Evolutionary conservation across 1,284 basidiomycete genomes (phyloP).

Genomic region (Ustilago loliicola): DNA sequence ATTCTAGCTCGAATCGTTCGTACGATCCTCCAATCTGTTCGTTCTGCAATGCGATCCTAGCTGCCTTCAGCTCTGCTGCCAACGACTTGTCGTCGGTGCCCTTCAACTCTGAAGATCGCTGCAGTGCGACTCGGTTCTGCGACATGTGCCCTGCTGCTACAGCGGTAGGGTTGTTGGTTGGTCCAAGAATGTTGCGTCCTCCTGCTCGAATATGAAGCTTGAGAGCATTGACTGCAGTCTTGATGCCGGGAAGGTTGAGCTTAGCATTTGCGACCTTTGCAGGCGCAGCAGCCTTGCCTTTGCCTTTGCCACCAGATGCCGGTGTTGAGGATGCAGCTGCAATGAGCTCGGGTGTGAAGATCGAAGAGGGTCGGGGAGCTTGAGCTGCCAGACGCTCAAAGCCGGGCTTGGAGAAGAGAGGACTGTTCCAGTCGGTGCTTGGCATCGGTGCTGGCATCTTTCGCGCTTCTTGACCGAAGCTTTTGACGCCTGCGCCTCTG

Average conservation of each 20-base stretch:
- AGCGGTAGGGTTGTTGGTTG: constrained; percentile 28
- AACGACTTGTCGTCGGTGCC: constrained; percentile 25
- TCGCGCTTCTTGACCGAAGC: background rate
- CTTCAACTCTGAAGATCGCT: constrained; percentile 4
- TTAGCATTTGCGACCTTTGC: constrained; percentile 16
- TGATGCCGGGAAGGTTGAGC: constrained; percentile 43
- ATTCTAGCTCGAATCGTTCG: constrained; percentile 18
- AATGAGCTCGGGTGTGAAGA: constrained; percentile 29
- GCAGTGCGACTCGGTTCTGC: constrained; percentile 10
- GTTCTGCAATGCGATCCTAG: constrained; percentile 35
- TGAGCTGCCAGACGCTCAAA: constrained; percentile 31
- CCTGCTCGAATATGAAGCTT: constrained; percentile 45
- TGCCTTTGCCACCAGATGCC: constrained; percentile 32
- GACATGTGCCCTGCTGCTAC: constrained; percentile 23
- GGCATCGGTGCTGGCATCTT: constrained; percentile 30
- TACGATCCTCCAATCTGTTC: constrained; percentile 46
- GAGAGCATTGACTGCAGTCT: constrained; percentile 41
- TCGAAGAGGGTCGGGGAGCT: constrained; percentile 24
- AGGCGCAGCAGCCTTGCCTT: constrained; percentile 30
- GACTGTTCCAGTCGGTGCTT: constrained; percentile 45
- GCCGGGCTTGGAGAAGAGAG: constrained; percentile 35
- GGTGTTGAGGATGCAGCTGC: constrained; percentile 22
- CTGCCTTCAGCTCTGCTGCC: constrained; percentile 33
- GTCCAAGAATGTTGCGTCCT: constrained; percentile 40
- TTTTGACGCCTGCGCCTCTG: constrained; percentile 11